Evolutionary conservation across 495 filamentous ascomycete genomes (phyloP), one percentile per base, ranked within the genome.

Genomic region (Collariella sp.): DNA sequence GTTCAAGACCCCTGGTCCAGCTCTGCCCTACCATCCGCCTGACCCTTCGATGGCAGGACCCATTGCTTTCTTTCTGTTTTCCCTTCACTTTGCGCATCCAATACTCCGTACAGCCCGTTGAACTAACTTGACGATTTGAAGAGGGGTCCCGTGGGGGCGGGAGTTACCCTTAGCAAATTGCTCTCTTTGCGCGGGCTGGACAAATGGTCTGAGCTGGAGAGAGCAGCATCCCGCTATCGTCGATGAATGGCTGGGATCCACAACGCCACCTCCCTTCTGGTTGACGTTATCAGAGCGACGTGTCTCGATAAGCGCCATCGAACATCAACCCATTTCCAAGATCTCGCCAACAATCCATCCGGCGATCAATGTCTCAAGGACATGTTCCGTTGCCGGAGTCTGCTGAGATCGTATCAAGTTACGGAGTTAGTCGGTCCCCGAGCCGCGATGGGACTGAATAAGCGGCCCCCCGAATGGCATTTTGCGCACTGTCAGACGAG

Each of bases 251-350:
- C 4, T 31, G 26, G 26, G 26, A 19, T 29, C 46, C 46, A 49
- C 46, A 39, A 49, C 33, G 34, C 34, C 35, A 47, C 46, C 34
- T 38, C 9, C 11, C 31, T 46, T 1, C 29, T 26, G n/a, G 2
- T 7, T 49, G 34, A 38, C 46, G 20, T 49, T 49, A 49, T 49
- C 46, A 39, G 20, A 39, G 34, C 46, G 34, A 39, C 46, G 34
- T 23, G 34, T 39, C 46, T 20, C 19, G 46, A 39, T 15, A 38
- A 49, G 18, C 20, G 19, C 46, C 29, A 18, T 19, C 7, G 5
- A 22, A 33, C n/a, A 18, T 24, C 34, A 33, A 48, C n/a, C n/a
- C 46, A 34, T 5, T 20, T 9, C 29, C 29, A 47, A 22, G 45
- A 35, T 18, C 29, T 20, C 4, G n/a, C 18, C 31, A 22, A 22